Percentiles rank a stretch among this genome's conserved stretches.
These are phyloP conservation scores for Pleurotus ostreatus DNA, from an alignment of 768 basidiomycete genomes.

Conservation along the genomic window DNA sequence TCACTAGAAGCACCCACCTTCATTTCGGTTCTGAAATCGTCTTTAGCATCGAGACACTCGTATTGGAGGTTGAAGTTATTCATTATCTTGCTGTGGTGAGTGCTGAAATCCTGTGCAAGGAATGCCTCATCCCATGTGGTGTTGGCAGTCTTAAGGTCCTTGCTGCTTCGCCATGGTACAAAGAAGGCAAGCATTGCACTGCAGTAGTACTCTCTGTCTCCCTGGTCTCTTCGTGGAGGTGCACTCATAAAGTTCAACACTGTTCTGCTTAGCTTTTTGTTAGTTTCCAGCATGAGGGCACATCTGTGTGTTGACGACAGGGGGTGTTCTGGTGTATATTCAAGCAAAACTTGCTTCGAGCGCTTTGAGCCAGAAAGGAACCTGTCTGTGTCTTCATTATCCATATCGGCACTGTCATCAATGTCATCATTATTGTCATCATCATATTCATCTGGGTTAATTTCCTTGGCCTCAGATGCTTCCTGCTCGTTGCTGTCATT, in stretches of 20 bases:
- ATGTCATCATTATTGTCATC: neutral
- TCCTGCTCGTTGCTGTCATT: neutral
- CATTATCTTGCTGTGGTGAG: conserved; percentile 16
- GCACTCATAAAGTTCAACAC: conserved; percentile 26
- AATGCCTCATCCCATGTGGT: conserved; percentile 24
- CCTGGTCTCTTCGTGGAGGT: conserved; percentile 25
- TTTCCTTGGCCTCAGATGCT: neutral
- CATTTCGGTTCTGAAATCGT: conserved; percentile 22
- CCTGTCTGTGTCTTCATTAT: neutral
- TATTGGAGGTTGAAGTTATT: conserved; percentile 27
- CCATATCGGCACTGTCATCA: neutral
- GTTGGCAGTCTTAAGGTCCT: conserved; percentile 16
- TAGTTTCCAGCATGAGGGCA: neutral
- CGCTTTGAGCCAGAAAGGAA: neutral
- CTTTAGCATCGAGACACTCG: conserved; percentile 31
- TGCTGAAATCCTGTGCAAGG: conserved; percentile 11
- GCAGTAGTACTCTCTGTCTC: conserved; percentile 26
- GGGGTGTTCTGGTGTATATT: neutral
- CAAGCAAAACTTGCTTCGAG: neutral
- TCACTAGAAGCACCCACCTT: neutral
- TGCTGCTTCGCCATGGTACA: conserved; percentile 24
- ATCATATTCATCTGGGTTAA: conserved; percentile 7
- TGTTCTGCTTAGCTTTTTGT: neutral
- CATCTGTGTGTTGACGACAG: conserved; percentile 4
- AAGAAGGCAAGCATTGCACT: conserved; percentile 25